Evolutionary conservation across 2,329 filamentous ascomycete species (phyloP).

Genomic region (Emergomyces orientalis): DNA sequence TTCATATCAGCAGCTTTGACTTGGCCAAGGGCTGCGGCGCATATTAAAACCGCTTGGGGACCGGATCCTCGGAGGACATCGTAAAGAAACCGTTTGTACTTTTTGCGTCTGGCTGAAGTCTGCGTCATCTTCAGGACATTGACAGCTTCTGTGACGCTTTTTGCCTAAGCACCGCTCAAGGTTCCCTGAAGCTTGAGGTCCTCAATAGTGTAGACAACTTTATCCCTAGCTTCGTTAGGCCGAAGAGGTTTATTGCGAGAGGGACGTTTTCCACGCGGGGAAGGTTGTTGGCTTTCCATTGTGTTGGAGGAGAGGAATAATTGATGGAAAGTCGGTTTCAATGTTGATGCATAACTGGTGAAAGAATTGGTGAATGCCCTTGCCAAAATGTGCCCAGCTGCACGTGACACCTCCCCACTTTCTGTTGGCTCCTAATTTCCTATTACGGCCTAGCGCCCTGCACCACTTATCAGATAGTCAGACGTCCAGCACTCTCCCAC

Average conservation of each 20-base stretch:
- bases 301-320: too few species aligned
- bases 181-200: neutral
- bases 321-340: neutral
- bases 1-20: neutral
- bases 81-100: neutral
- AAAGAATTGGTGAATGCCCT: too few species aligned
- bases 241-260: neutral
- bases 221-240: constrained; percentile 1
- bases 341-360: neutral
- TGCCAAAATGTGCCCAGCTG: too few species aligned
- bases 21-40: neutral
- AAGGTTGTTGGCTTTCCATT: neutral
- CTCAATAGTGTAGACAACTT: neutral
- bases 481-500: too few species aligned
- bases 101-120: neutral
- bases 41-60: neutral
- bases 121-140: too few species aligned
- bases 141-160: neutral
- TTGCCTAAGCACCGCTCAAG: neutral
- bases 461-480: too few species aligned
- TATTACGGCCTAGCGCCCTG: too few species aligned
- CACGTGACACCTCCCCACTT: too few species aligned
- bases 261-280: neutral
- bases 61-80: neutral
- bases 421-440: too few species aligned